A percentile compares a stretch with the other conserved stretches of the same genome.
Conservation (phyloP, 2,329 filamentous ascomycete species). For the Ophiostoma montium region DNA sequence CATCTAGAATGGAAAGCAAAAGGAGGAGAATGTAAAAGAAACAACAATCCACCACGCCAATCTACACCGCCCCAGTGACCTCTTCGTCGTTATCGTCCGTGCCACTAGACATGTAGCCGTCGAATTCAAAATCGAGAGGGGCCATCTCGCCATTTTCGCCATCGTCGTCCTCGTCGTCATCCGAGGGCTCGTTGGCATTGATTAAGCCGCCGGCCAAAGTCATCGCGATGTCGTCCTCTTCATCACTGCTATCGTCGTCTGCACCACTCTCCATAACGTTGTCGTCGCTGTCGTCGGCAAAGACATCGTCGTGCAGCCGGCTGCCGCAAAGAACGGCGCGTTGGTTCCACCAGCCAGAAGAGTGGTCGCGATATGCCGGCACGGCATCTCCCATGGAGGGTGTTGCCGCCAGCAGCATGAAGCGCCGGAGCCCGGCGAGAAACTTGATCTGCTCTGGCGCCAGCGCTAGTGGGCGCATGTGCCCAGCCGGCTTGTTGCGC, state of each 20-base stretch:
- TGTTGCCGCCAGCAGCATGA: conserved; percentile 7
- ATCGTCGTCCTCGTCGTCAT: background rate
- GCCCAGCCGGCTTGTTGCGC: background rate
- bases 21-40: too few species aligned
- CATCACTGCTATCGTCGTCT: background rate
- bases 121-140: too few species aligned
- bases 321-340: background rate
- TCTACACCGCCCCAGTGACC: too few species aligned
- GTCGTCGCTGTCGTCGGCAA: background rate
- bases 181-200: too few species aligned
- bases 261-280: background rate
- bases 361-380: background rate
- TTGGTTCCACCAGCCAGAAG: background rate
- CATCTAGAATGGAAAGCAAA: too few species aligned
- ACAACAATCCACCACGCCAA: too few species aligned
- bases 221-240: background rate
- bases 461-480: background rate
- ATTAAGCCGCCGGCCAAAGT: too few species aligned
- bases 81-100: too few species aligned
- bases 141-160: background rate
- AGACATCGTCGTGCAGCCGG: background rate
- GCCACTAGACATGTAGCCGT: too few species aligned
- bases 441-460: conserved; percentile 4
- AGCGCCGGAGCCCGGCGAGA: background rate
- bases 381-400: background rate